A percentile compares a stretch with the other conserved stretches of the same genome.
Evolutionary conservation across 345 rosid genomes (phyloP).

Genomic region (Citrus unshiu): DNA sequence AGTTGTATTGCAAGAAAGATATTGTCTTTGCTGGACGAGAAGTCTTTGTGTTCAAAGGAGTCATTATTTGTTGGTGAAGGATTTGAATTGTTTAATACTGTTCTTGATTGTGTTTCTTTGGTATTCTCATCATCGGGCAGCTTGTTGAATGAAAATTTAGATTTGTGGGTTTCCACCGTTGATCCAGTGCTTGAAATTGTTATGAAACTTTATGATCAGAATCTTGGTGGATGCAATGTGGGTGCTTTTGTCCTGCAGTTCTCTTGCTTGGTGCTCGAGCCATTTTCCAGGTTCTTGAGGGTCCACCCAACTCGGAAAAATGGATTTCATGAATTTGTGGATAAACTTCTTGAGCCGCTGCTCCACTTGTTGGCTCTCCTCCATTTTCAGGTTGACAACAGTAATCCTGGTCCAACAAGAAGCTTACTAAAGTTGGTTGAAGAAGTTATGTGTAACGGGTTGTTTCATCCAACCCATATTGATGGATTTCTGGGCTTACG

Average conservation of each 20-base stretch:
- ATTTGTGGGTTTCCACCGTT: slow-evolving; percentile 61
- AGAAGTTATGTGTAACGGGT: slow-evolving; percentile 62
- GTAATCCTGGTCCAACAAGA: slow-evolving; percentile 21
- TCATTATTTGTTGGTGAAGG: slow-evolving; percentile 32
- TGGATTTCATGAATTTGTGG: slow-evolving; percentile 66
- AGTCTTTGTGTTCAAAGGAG: slow-evolving; percentile 19
- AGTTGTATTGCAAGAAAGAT: slow-evolving; percentile 36
- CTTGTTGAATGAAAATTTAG: slow-evolving; percentile 61
- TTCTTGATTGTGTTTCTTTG: slow-evolving; percentile 57
- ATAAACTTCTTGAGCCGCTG: slow-evolving; percentile 65
- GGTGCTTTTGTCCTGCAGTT: slow-evolving; percentile 47
- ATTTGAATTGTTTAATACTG: slow-evolving; percentile 40
- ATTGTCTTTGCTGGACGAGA: slow-evolving; percentile 30
- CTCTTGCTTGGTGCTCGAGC: slow-evolving; percentile 67
- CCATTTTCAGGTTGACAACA: slow-evolving; percentile 26
- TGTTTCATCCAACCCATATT: slow-evolving; percentile 72
- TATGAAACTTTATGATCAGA: slow-evolving; percentile 32
- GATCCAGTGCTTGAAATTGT: slow-evolving; percentile 51
- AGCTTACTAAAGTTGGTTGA: slow-evolving; percentile 46
- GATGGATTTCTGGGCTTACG: slow-evolving; percentile 75
- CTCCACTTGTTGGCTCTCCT: slow-evolving; percentile 50
- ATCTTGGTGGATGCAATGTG: slow-evolving; percentile 34
- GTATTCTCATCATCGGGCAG: slow-evolving; percentile 57
- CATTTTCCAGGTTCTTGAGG: slow-evolving; percentile 73
- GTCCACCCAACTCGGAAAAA: slow-evolving; percentile 71